Evolutionary conservation across 345 rosid genomes (phyloP), one percentile per base, ranked within the genome.

Genomic region (Gossypium herbaceum): DNA sequence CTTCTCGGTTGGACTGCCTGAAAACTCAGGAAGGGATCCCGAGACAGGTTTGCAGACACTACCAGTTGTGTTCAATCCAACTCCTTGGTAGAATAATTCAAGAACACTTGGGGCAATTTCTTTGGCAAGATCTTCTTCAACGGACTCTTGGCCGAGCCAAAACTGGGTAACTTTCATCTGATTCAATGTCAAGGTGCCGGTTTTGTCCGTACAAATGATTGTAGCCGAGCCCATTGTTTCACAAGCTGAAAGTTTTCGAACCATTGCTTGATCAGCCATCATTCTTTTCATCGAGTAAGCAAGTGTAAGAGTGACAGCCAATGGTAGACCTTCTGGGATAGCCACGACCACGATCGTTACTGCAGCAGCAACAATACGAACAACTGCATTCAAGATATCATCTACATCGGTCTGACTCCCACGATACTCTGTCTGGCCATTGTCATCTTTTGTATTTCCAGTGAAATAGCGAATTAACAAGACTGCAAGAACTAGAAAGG

Each of bases 151-250:
- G 60, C 91, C 91, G 13, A 87, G 76, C 85, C 90, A 90, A 78
- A 87, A 81, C 78, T 89, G 76, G 60, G 84, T 87, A 10, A 89
- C 89, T 76, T 79, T 82, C 91, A 89, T 89, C 83, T 84, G 84
- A 79, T 89, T 87, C 72, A 87, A 78, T 62, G 93, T 90, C 69
- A 90, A 78, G 44, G 93, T 88, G 58, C 95, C 92, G 47, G 91
- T 90, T 84, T 87, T 91, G 57, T 91, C 90, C 0, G 91, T 90
- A 76, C 91, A 89, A 11, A 91, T 84, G 17, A 85, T 81, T 5
- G 91, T 87, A 12, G 91, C 93, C 3, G 90, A 91, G 64, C 93
- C 91, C 89, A 91, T 91, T 1, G 91, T 87, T 78, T 91, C 96
- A 67, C 90, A 91, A 0, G 93, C 91, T 0, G 91, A 79, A 52